These are phyloP conservation scores for Penicillium paradoxum DNA, from an alignment of 495 filamentous ascomycete species.

Conservation along the genomic window DNA sequence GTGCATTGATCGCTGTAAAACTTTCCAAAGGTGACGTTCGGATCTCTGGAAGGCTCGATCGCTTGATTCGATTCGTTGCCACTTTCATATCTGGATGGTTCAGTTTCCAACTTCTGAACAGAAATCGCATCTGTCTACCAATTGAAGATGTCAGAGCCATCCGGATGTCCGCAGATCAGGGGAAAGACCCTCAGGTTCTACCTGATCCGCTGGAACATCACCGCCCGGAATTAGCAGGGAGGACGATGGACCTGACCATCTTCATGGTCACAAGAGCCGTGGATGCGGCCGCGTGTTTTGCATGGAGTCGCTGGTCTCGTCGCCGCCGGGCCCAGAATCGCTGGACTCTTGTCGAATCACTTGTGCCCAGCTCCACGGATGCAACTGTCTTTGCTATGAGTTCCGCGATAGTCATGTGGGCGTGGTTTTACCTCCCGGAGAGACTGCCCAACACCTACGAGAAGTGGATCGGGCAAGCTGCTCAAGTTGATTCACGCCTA, in stretches of 20 bases:
- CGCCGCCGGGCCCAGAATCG: slow-evolving; percentile 29
- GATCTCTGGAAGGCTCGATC: slow-evolving; percentile 14
- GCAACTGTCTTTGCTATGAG: slow-evolving; percentile 72
- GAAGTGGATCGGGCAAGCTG: slow-evolving; percentile 78
- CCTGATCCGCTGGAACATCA: slow-evolving; percentile 13
- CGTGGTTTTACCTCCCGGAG: slow-evolving; percentile 74
- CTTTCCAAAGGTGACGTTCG: slow-evolving; percentile 14
- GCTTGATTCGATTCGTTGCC: slow-evolving; percentile 35
- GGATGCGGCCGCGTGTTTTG: slow-evolving; percentile 62
- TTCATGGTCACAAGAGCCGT: slow-evolving; percentile 72
- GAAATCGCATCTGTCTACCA: slow-evolving; percentile 24
- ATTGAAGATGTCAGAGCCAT: slow-evolving; percentile 1
- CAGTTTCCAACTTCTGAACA: slow-evolving; percentile 45
- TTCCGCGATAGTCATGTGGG: slow-evolving; percentile 82
- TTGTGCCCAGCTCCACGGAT: slow-evolving; percentile 54
- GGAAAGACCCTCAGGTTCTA: slow-evolving; percentile 34
- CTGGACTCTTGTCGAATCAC: slow-evolving; percentile 49
- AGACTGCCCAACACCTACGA: slow-evolving; percentile 71
- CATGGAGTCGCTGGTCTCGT: slow-evolving; percentile 52
- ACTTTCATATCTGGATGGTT: slow-evolving; percentile 46
- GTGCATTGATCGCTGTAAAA: slow-evolving; percentile 18
- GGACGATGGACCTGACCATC: slow-evolving; percentile 81
- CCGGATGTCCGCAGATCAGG: slow-evolving; percentile 1
- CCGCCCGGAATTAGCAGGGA: slow-evolving; percentile 53
- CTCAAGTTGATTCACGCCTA: slow-evolving; percentile 73